Evolutionary conservation across 345 rosid species (phyloP).

Genomic region (Citrus trifoliata): DNA sequence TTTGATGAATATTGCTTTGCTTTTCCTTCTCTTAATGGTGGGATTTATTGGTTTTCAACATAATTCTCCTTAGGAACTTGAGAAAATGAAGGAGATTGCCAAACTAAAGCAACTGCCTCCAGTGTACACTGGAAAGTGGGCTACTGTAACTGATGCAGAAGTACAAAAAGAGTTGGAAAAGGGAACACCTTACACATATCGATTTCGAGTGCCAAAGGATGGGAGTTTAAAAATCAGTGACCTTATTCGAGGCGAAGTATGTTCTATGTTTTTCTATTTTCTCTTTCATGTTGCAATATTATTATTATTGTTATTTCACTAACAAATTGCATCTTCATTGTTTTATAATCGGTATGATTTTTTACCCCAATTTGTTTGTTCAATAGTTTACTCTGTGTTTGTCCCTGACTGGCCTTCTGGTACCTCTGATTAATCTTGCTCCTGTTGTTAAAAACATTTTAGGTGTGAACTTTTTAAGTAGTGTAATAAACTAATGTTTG

Average conservation of each 20-base stretch:
- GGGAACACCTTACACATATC: conserved; percentile 76
- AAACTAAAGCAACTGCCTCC: conserved; percentile 78
- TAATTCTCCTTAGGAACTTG: conserved; percentile 65
- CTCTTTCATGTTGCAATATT: not conserved
- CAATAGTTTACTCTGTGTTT: not conserved
- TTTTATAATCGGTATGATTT: not conserved
- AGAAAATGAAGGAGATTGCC: conserved; percentile 82
- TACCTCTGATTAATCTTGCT: not conserved
- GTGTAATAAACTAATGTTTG: not conserved
- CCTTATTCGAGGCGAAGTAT: conserved; percentile 88
- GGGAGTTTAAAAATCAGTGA: conserved; percentile 79
- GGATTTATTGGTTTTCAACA: not conserved
- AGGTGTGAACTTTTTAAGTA: no score
- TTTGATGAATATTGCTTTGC: not conserved
- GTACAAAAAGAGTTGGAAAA: conserved; percentile 70
- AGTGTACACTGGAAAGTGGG: conserved; percentile 85
- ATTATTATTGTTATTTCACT: not conserved
- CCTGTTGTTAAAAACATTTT: not conserved
- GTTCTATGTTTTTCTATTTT: conserved; percentile 16
- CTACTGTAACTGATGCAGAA: conserved; percentile 63
- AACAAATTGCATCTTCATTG: not conserved
- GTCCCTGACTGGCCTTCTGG: not conserved
- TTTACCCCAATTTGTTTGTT: not conserved
- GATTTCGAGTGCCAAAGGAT: conserved; percentile 79
- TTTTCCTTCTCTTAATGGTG: not conserved